phyloP scores from a whole-genome alignment of 345 rosid species.

The Pugionium cornutum region DNA sequence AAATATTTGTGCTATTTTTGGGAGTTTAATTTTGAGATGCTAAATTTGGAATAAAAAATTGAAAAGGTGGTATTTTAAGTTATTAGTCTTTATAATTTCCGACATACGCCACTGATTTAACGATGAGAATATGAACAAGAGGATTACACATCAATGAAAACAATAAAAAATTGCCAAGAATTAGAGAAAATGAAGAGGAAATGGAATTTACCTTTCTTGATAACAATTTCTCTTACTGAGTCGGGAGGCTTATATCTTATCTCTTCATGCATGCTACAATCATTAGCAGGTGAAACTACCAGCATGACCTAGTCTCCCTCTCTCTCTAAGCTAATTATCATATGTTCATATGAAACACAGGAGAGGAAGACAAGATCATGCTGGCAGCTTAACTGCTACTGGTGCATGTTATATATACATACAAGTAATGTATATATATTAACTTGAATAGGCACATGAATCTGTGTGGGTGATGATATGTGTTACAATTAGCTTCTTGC shows the following conservation, averaged over 20 bases:
- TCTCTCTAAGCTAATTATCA: slow-evolving; percentile 24
- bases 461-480: background rate
- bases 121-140: background rate
- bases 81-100: too few species aligned
- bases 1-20: too few species aligned
- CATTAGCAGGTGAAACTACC: slow-evolving; percentile 46
- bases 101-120: too few species aligned
- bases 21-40: too few species aligned
- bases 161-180: background rate
- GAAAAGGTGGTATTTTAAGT: too few species aligned
- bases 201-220: too few species aligned
- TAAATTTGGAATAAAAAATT: too few species aligned
- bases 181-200: background rate
- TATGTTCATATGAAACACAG: slow-evolving; percentile 12
- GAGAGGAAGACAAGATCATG: slow-evolving; percentile 44
- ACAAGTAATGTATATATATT: background rate
- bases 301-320: slow-evolving; percentile 40
- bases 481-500: slow-evolving; percentile 7
- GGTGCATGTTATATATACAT: slow-evolving; percentile 28
- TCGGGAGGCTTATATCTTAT: background rate
- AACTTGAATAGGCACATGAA: background rate
- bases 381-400: slow-evolving; percentile 47
- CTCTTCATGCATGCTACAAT: slow-evolving; percentile 30
- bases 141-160: background rate
- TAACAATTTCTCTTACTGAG: too few species aligned